Base-by-base conservation (phyloP, 768 basidiomycete genomes). In the Boletus vermiculosoides region DNA sequence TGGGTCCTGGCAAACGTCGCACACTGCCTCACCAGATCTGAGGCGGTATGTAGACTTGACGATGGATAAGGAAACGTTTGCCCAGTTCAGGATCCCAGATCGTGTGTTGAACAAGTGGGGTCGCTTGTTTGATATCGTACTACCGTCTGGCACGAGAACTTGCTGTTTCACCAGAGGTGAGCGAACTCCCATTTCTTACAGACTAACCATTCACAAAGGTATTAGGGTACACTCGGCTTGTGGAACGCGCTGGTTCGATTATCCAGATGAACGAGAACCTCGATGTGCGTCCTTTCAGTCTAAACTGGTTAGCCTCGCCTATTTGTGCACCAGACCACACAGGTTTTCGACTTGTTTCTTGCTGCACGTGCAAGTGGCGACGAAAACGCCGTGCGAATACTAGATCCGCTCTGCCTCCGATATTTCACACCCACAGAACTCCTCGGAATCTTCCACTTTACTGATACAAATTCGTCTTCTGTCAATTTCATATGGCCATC, bases 81-180 rank as follows among this genome's bases (percentile, higher is more conserved):
- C 68, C 34, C 67, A 66, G 20, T 72, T 71, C 59, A 69, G 63
- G 22, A 76, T 92, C 12, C 80, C 87, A 3, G 83, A 86, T 51
- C 83, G 80, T 52, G 78, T 89, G 20, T 71, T 93, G 5, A 62
- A 69, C 60, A 90, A 86, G 72, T 92, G 90, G 87, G 90, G 88
- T 4, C 77, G 85, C 28, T 71, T 92, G 25, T 92, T 92, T 63
- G 91, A 92, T 60, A 90, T 93, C 45, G 87, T 90, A 12, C 66
- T 80, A 11, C 87, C 88, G 0, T 84, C 83, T 11, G 73, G 81
- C 30, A 71, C 67, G 37, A 76, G 87, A 45, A 84, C 83, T 1
- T 92, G 91, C 61, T 93, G 91, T 68, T 92, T 93, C 67, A 92
- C 90, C 18, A 74, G 90, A 73, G 88, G 90, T 89, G 61, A 12